Base-by-base conservation (phyloP, 176 grass and related monocot genomes). In the Eleusine coracana region DNA sequence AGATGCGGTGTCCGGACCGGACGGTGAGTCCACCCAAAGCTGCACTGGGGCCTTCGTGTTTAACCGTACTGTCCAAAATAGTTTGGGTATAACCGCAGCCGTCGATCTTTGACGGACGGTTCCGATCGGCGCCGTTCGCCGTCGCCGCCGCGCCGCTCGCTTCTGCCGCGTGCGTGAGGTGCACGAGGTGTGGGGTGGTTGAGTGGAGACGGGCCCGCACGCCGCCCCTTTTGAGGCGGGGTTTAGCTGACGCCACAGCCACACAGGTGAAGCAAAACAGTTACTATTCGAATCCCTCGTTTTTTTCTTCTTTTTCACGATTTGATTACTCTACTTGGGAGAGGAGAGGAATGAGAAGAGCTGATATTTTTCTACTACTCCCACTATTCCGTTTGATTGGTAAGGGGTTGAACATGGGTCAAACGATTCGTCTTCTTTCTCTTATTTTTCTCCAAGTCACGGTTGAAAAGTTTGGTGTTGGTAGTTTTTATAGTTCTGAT, bases 11-110 rank as follows among this genome's bases (percentile, higher is more conserved):
- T 52, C 2, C 10, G 1, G 74, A 31, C 38, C 66, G 20, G 17
- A 37, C 54, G 41, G 83, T 23, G 74, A 80, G 69, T 2, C 84
- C 69, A 56, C 74, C 21, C 64, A 2, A 40, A 20, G 67, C 75
- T 41, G 55, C 52, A 28, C 36, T 56, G 82, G 34, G 59, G 8
- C 75, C 76, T 20, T 40, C 16, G 50, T 42, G 82, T 45, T 45
- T 76, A 84, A 85, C 54, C 4, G 54, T 7, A 61, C 13, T 25
- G 16, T 10, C 0, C 27, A 6, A 20, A 41, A 75, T 5, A 68
- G 48, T 50, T 36, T 36, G 16, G 23, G 63, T 4, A 17, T 66
- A 70, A 38, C 66, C 48, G 15, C 9, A 10, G 12, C 37, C 84
- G 56, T 66, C 45, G n/a, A 31, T 64, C 34, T 13, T 18, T 2